A percentile compares a stretch with the other conserved stretches of the same genome.
Evolutionary conservation across 2,329 filamentous ascomycete genomes (phyloP).

Genomic region (Akanthomyces uredinophilus): DNA sequence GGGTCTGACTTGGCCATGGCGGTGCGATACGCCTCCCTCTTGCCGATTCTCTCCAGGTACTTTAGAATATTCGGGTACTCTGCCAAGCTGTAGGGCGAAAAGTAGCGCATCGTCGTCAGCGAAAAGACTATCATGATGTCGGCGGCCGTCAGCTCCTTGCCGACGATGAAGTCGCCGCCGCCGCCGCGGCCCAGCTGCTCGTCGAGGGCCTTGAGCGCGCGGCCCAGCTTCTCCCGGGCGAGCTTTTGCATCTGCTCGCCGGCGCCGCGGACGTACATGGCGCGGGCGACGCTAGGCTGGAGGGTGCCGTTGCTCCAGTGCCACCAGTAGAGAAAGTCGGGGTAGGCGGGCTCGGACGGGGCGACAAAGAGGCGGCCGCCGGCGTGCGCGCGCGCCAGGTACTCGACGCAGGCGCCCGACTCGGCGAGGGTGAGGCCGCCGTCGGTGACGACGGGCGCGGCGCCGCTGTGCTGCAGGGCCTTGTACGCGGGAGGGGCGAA

Average conservation of each 20-base stretch:
- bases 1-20: conserved; percentile 47
- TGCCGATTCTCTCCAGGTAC: conserved; percentile 40
- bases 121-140: conserved; percentile 60
- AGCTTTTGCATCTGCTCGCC: conserved; percentile 22
- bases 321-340: conserved; percentile 61
- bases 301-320: conserved; percentile 50
- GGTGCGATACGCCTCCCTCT: conserved; percentile 40
- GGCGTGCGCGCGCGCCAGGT: conserved; percentile 52
- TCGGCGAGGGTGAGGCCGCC: conserved; percentile 52
- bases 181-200: conserved; percentile 38
- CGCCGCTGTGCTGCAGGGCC: conserved; percentile 43
- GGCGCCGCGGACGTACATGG: conserved; percentile 28
- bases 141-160: conserved; percentile 57
- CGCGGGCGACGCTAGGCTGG: conserved; percentile 32
- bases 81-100: conserved; percentile 37
- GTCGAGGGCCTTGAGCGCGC: conserved; percentile 36
- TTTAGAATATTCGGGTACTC: conserved; percentile 38
- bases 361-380: conserved; percentile 42
- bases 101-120: conserved; percentile 57
- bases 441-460: conserved; percentile 53
- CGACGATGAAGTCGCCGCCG: conserved; percentile 50
- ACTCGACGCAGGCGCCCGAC: conserved; percentile 55
- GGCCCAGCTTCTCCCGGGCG: conserved; percentile 28
- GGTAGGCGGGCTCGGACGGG: conserved; percentile 44
- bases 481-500: conserved; percentile 35